Conservation (phyloP, 1,139 yeast species). For the Debaryomycetaceae sp. region DNA sequence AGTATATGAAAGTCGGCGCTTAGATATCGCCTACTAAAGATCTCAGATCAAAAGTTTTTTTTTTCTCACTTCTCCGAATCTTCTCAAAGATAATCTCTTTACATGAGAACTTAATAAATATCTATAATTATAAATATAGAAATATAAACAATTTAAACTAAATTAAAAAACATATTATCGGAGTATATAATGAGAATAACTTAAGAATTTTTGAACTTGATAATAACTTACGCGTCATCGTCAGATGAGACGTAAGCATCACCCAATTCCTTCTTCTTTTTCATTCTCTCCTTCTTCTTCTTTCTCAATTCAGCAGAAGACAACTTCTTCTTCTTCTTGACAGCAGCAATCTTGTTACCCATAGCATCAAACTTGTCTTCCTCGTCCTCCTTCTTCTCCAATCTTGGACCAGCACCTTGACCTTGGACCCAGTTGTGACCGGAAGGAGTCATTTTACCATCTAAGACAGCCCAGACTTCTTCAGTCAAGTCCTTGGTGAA, state of each 20-base stretch:
- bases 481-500: conserved; percentile 98
- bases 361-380: conserved; percentile 99
- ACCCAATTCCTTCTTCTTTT: conserved; percentile 99
- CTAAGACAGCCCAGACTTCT: conserved; percentile 99
- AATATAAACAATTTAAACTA: conserved; percentile 4
- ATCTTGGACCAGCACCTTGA: conserved; percentile 99
- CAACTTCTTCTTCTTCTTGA: conserved; percentile 95
- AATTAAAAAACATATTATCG: conserved; percentile 1
- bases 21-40: background rate
- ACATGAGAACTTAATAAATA: no score
- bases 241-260: conserved; percentile 98
- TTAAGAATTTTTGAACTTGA: background rate
- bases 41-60: background rate
- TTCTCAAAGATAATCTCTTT: no score
- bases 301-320: conserved; percentile 99
- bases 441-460: conserved; percentile 98
- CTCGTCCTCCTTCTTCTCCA: conserved; percentile 92
- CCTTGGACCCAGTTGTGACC: conserved; percentile 99
- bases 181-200: conserved; percentile 1
- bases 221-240: conserved; percentile 32
- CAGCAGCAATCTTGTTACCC: conserved; percentile 98
- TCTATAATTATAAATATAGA: conserved; percentile 15
- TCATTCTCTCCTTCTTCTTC: conserved; percentile 99
- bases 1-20: background rate
- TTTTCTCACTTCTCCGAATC: background rate